Evolutionary conservation across 345 rosid species (phyloP).

Genomic region (Conringia planisiliqua): DNA sequence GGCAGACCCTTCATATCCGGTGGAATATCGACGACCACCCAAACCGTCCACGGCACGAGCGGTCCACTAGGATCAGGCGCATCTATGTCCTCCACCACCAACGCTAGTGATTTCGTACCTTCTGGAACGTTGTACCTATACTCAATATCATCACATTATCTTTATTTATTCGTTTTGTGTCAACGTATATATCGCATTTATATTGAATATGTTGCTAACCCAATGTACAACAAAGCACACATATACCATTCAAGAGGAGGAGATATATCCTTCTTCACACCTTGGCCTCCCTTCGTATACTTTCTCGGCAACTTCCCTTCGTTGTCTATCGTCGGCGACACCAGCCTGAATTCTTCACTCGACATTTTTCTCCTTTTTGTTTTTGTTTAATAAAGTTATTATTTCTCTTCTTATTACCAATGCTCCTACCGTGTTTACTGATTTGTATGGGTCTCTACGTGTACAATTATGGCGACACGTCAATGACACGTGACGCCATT

Average conservation of each 20-base stretch:
- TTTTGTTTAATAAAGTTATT: too few species aligned
- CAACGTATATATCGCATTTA: neutral
- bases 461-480: neutral
- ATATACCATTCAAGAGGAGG: slow-evolving; percentile 68
- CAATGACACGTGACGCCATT: neutral
- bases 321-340: slow-evolving; percentile 47
- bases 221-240: too few species aligned
- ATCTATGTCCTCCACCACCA: slow-evolving; percentile 79
- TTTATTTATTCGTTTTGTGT: neutral
- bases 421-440: neutral
- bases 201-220: neutral
- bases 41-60: slow-evolving; percentile 70
- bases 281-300: slow-evolving; percentile 70
- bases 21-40: slow-evolving; percentile 76
- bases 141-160: neutral
- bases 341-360: slow-evolving; percentile 58
- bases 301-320: slow-evolving; percentile 70
- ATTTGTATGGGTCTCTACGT: neutral
- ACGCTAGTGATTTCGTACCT: slow-evolving; percentile 59
- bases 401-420: neutral
- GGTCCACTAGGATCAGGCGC: slow-evolving; percentile 64
- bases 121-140: slow-evolving; percentile 50
- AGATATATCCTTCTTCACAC: slow-evolving; percentile 50
- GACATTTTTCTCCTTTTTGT: slow-evolving; percentile 24
- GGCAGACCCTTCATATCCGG: slow-evolving; percentile 61